Evolutionary conservation across 768 basidiomycete genomes (phyloP), one percentile per base, ranked within the genome.

Genomic region (Phylloporus scabripes): DNA sequence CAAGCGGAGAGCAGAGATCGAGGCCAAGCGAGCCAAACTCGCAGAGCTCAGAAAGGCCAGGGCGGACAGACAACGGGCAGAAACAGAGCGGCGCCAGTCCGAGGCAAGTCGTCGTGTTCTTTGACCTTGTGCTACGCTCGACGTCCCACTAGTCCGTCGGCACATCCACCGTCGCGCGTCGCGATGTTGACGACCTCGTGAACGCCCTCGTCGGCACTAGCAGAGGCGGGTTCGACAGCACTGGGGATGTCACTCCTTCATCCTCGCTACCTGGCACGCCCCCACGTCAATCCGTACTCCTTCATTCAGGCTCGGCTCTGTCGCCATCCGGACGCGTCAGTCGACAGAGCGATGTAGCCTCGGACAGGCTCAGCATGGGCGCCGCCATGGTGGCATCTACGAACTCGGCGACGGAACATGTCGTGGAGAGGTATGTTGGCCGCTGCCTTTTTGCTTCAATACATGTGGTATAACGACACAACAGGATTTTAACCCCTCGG

Each of bases 21-120:
- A 92, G 67, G 88, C 85, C 21, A 98, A 97, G 71, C 74, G 85
- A 53, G 81, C 82, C 10, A 93, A 92, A 68, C 82, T 97, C 29
- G 89, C 82, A 43, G 90, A 91, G 54, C 75, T 96, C 32, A 76
- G 88, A 47, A 79, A 85, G 65, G 86, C 85, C 5, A 78, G 92
- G 39, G 82, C 82, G 31, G 81, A 87, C 54, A 72, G 86, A 58
- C 77, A 83, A 59, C 79, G 73, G 50, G 74, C 70, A 49, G 82
- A 80, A 42, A 69, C 68, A 20, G 75, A 80, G 40, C 56, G 65
- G 46, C 62, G 57, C 7, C 61, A 57, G 37, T 48, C 61, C 33
- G 60, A 64, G 51, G 65, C 65, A 58, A 42, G 15, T 17, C 21
- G 10, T 50, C 45, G 23, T 37, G 8, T 28, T 36, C 32, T 32